phyloP scores from a whole-genome alignment of 768 basidiomycete species.

The Mycena rosella region DNA sequence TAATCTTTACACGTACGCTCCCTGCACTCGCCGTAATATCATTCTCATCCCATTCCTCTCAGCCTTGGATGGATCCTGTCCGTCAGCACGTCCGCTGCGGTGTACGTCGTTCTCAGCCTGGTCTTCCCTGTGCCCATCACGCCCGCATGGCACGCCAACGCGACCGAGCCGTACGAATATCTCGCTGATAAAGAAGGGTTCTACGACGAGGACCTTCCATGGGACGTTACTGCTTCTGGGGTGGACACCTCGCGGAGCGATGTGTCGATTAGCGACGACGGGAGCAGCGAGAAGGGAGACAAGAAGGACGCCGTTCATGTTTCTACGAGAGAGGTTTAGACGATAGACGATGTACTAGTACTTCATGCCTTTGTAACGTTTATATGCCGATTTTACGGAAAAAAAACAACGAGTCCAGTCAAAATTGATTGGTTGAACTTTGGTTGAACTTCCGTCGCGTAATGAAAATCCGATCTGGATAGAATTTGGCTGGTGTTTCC shows the following conservation, averaged over 20 bases:
- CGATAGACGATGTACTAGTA: not conserved
- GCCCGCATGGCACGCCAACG: slow-evolving; percentile 12
- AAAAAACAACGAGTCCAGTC: no score
- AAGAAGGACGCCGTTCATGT: not conserved
- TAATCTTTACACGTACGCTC: slow-evolving; percentile 25
- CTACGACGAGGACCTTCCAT: slow-evolving; percentile 35
- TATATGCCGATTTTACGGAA: not conserved
- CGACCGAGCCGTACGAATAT: slow-evolving; percentile 25
- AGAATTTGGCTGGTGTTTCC: no score
- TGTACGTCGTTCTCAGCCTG: slow-evolving; percentile 30
- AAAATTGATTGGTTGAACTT: no score
- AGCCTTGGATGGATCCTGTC: slow-evolving; percentile 36
- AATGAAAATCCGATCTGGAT: no score
- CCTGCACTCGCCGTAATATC: not conserved
- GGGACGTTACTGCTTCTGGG: slow-evolving; percentile 28
- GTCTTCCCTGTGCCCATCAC: slow-evolving; percentile 31
- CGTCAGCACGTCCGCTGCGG: slow-evolving; percentile 23
- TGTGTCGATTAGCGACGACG: slow-evolving; percentile 21
- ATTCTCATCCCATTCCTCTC: not conserved
- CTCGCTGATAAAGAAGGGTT: slow-evolving; percentile 34
- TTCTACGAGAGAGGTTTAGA: not conserved
- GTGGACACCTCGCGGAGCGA: not conserved
- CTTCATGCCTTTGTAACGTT: not conserved
- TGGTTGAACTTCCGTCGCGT: no score
- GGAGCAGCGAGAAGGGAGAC: slow-evolving; percentile 23